A percentile compares a stretch with the other conserved stretches of the same genome.
These are phyloP conservation scores for Fusarium tuaranense DNA, from an alignment of 2,329 filamentous ascomycete species.

Conservation along the genomic window DNA sequence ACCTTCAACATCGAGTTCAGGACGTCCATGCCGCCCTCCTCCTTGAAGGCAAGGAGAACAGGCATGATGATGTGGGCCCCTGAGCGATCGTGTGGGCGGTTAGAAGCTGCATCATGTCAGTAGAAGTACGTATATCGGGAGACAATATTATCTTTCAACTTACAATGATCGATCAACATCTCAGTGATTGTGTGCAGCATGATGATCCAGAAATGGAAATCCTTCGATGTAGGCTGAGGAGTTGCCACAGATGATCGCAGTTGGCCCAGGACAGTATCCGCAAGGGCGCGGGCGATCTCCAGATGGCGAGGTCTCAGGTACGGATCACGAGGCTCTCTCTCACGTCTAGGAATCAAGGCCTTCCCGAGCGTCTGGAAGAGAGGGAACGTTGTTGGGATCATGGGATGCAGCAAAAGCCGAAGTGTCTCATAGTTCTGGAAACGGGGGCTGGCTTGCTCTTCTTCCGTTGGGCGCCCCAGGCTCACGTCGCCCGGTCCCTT, in stretches of 20 bases:
- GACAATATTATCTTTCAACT: slow-evolving; percentile 34
- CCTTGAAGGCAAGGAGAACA: slow-evolving; percentile 88
- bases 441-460: slow-evolving; percentile 57
- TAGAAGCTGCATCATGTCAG: slow-evolving; percentile 46
- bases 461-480: slow-evolving; percentile 52
- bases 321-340: slow-evolving; percentile 66
- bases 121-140: slow-evolving; percentile 1
- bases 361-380: slow-evolving; percentile 90
- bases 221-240: slow-evolving; percentile 65
- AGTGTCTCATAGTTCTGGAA: slow-evolving; percentile 83
- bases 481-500: slow-evolving; percentile 37
- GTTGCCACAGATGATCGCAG: slow-evolving; percentile 63
- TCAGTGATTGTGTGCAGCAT: slow-evolving; percentile 83
- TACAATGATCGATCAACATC: slow-evolving; percentile 77
- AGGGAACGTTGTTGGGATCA: slow-evolving; percentile 83
- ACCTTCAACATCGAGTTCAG: slow-evolving; percentile 78
- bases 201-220: slow-evolving; percentile 85
- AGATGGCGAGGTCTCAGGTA: slow-evolving; percentile 67
- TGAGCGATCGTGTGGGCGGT: slow-evolving; percentile 61
- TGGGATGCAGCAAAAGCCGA: slow-evolving; percentile 79
- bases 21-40: slow-evolving; percentile 78
- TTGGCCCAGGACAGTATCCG: slow-evolving; percentile 76
- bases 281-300: slow-evolving; percentile 73
- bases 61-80: slow-evolving; percentile 73
- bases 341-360: slow-evolving; percentile 79